Evolutionary conservation across 1,284 basidiomycete genomes (phyloP).

Genomic region (Boletus mariae): DNA sequence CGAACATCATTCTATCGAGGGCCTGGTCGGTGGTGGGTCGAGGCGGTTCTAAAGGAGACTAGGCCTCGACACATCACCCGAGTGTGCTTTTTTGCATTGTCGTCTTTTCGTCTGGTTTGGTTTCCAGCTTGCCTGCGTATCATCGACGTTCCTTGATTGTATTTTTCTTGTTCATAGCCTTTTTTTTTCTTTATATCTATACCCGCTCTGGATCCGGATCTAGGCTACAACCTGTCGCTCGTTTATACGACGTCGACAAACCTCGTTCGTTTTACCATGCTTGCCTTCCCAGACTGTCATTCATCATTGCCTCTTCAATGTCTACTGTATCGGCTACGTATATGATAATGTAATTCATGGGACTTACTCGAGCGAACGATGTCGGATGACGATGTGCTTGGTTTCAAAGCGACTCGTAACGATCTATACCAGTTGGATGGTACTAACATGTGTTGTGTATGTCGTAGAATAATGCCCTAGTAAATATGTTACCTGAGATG

Average conservation of each 20-base stretch:
- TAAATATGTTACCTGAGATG: background rate
- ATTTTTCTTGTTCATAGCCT: background rate
- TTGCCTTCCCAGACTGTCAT: slow-evolving; percentile 5
- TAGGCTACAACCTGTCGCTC: slow-evolving; percentile 9
- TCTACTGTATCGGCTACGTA: slow-evolving; percentile 31
- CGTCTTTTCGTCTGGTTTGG: background rate
- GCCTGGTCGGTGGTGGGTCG: slow-evolving; percentile 46
- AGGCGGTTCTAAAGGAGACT: slow-evolving; percentile 37
- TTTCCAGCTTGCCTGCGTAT: background rate
- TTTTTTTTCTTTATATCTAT: slow-evolving; percentile 2
- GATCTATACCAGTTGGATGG: background rate
- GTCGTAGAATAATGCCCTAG: background rate
- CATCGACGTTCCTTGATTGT: background rate
- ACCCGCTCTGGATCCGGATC: slow-evolving; percentile 19
- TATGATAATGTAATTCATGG: slow-evolving; percentile 29
- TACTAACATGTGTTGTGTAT: background rate
- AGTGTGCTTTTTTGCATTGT: background rate
- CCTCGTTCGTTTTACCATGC: slow-evolving; percentile 11
- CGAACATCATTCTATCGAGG: slow-evolving; percentile 76
- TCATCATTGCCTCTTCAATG: slow-evolving; percentile 10
- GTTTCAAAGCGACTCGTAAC: background rate
- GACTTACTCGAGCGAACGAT: slow-evolving; percentile 3
- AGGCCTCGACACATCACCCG: background rate
- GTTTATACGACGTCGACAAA: slow-evolving; percentile 2
- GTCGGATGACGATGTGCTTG: background rate